Percentiles rank a stretch among this genome's conserved stretches.
These are phyloP conservation scores for Dacryopinax spathularia DNA, from an alignment of 768 basidiomycete genomes.

Conservation along the genomic window DNA sequence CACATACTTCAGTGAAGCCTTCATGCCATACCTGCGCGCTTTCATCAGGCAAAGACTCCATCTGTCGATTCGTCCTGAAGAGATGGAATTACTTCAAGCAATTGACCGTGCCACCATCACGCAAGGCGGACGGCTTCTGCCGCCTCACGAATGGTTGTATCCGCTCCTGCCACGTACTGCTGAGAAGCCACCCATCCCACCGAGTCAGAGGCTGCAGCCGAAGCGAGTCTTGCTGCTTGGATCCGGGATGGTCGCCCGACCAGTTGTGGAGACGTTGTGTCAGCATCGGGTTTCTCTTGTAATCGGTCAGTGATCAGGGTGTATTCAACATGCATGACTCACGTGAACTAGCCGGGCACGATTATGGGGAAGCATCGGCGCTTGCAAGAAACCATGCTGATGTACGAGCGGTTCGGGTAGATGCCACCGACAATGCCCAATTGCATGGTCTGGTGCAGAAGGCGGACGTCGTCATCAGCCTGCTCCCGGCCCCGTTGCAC, in stretches of 20 bases:
- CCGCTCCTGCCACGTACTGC: conserved; percentile 29
- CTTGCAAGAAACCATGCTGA: conserved; percentile 32
- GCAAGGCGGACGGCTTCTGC: conserved; percentile 38
- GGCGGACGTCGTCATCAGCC: conserved; percentile 71
- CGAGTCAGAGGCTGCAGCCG: conserved; percentile 23
- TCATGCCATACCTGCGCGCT: conserved; percentile 53
- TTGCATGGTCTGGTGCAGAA: conserved; percentile 41
- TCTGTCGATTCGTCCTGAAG: conserved; percentile 12
- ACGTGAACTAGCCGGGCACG: conserved; percentile 54
- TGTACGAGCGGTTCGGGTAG: conserved; percentile 42
- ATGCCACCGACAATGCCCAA: conserved; percentile 37
- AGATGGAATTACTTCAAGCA: conserved; percentile 28
- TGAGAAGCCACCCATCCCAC: background rate
- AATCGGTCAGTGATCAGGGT: conserved; percentile 52
- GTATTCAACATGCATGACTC: conserved; percentile 6
- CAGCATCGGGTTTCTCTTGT: conserved; percentile 52
- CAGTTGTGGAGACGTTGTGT: conserved; percentile 64
- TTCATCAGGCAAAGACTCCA: conserved; percentile 35
- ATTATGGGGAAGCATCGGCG: conserved; percentile 38
- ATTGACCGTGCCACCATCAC: conserved; percentile 63
- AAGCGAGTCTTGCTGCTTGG: conserved; percentile 63
- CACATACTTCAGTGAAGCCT: conserved; percentile 49
- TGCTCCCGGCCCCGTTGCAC: conserved; percentile 69
- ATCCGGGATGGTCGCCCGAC: conserved; percentile 91
- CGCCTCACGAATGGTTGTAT: conserved; percentile 45